These are phyloP conservation scores for Pseudogymnoascus sp. DNA, from an alignment of 2,329 filamentous ascomycete genomes.

Conservation along the genomic window DNA sequence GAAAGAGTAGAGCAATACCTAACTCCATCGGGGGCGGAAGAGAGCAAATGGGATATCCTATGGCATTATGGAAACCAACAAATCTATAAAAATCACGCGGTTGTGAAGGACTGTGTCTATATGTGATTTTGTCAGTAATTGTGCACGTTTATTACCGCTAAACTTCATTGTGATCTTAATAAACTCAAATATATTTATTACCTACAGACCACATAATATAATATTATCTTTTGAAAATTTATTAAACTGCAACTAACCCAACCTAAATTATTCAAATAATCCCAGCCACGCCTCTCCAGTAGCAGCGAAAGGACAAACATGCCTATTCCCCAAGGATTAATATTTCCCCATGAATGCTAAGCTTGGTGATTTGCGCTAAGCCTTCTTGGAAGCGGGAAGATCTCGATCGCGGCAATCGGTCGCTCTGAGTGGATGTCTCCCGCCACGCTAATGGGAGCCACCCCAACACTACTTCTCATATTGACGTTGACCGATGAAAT, in stretches of 20 bases:
- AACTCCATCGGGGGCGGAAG: background rate
- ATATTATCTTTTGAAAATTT: too few species aligned
- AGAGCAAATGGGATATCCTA: background rate
- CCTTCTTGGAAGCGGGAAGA: background rate
- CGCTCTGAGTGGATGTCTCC: background rate
- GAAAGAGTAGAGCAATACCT: background rate
- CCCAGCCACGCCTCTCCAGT: background rate
- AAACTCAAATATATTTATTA: background rate
- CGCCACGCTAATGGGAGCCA: background rate
- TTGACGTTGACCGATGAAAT: background rate
- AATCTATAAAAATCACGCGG: background rate
- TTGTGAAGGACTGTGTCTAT: too few species aligned
- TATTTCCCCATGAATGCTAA: background rate
- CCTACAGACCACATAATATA: too few species aligned
- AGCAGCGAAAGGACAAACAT: background rate
- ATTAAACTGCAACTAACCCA: too few species aligned
- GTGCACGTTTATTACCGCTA: background rate
- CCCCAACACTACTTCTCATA: background rate
- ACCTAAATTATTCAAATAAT: background rate
- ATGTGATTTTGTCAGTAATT: background rate
- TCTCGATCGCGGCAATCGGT: background rate
- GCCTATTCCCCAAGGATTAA: background rate
- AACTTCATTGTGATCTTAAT: background rate
- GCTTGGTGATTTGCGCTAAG: background rate
- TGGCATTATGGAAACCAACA: background rate